Evolutionary conservation across 148 eudicot genomes (phyloP), one percentile per base, ranked within the genome.

Genomic region (Fagopyrum esculentum): DNA sequence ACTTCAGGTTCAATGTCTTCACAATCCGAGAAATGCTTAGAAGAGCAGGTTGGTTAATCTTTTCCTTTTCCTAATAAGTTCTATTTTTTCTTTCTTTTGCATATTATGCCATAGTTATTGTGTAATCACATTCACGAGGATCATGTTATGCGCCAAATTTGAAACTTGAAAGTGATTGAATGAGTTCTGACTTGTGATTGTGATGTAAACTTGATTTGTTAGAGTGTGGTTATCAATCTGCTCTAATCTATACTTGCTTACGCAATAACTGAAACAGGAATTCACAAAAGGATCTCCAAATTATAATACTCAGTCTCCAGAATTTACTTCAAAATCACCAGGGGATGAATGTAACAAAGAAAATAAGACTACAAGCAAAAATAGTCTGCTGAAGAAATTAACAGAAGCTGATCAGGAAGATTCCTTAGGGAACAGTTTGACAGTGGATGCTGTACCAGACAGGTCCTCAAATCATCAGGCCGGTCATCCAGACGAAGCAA

Each of bases 1-100:
- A 89, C 86, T 52, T 86, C 88, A 22, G 90, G 81, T 13, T 89
- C 96, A 57, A 64, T 89, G 66, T 89, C 97, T 76, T 87, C 96
- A 16, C 87, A 76, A 73, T 91, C 96, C 16, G 96, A 89, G 79
- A 84, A 81, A 74, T 80, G 71, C 77, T 89, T 87, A 1, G 91
- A 89, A 75, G 93, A 89, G 46, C 88, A 89, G 97, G 96, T 91
- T 75, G 9, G 72, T 77, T 22, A n/a, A 71, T 8, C 19, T 44
- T 6, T 9, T 4, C 77, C 35, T 11, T 3, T 77, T 59, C 35
- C 69, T 51, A 47, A 17, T 60, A 40, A 26, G 66, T 60, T 51
- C 10, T 1, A 5, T 22, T 22, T 22, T 22, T 22, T n/a, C n/a
- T n/a, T n/a, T n/a, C n/a, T n/a, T n/a, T n/a, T n/a, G n/a, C n/a